A percentile compares a stretch with the other conserved stretches of the same genome.
Conservation (phyloP, 2,329 filamentous ascomycete species). For the Venturia oleaginea region DNA sequence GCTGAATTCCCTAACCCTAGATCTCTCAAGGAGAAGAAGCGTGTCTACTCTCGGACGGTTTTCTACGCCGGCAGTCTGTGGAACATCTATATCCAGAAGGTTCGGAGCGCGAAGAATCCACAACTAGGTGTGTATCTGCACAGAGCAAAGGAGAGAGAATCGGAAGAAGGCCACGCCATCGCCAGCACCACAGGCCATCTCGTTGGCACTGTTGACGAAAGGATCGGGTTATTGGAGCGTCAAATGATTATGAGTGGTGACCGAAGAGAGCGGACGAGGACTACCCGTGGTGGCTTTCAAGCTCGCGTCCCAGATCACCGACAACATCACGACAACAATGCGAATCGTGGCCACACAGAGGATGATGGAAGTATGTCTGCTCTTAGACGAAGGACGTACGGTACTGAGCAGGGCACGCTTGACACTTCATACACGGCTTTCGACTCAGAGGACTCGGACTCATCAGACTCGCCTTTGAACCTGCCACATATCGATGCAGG, state of each 20-base stretch:
- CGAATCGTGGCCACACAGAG: constrained; percentile 37
- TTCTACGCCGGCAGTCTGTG: constrained; percentile 51
- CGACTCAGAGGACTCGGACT: constrained; percentile 6
- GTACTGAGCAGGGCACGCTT: constrained; percentile 4
- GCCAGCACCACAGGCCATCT: constrained; percentile 24
- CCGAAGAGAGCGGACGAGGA: neutral
- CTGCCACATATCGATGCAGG: neutral
- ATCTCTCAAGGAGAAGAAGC: constrained; percentile 49
- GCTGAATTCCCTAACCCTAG: constrained; percentile 49
- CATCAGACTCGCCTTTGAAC: neutral
- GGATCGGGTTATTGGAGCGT: constrained; percentile 45
- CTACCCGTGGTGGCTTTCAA: neutral
- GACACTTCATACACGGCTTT: constrained; percentile 12
- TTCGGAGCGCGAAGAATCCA: constrained; percentile 44
- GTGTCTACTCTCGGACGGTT: constrained; percentile 49
- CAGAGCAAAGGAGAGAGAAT: constrained; percentile 46
- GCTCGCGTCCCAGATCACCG: neutral
- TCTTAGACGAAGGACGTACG: constrained; percentile 4
- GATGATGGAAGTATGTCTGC: constrained; percentile 23
- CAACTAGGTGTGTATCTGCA: constrained; percentile 52
- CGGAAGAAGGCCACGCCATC: constrained; percentile 24
- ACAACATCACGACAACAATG: constrained; percentile 15
- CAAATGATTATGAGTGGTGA: constrained; percentile 37
- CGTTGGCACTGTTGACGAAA: constrained; percentile 40
- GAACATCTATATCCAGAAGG: constrained; percentile 55